These are phyloP conservation scores for Fragilaria crotonensis DNA, from an alignment of 108 stramenopile genomes.

Conservation along the genomic window DNA sequence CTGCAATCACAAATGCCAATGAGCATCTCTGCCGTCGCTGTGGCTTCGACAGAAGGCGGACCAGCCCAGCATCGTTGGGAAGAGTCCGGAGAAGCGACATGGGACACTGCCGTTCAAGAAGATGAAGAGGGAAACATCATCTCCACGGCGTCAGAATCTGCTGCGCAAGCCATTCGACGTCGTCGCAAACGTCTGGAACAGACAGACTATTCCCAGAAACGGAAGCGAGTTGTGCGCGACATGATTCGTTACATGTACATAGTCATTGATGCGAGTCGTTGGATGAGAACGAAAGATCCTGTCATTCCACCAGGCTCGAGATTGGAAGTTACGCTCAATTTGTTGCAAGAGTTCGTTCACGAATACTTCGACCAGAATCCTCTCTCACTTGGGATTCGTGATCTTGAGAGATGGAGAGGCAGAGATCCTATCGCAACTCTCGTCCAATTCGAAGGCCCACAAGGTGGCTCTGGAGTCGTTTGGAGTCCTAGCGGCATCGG, in stretches of 20 bases:
- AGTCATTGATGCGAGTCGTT: slow-evolving; percentile 61
- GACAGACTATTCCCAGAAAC: slow-evolving; percentile 58
- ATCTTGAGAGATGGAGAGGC: slow-evolving; percentile 71
- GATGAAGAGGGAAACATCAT: slow-evolving; percentile 77
- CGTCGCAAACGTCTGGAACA: slow-evolving; percentile 65
- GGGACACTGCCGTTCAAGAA: slow-evolving; percentile 74
- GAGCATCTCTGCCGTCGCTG: too few relatives aligned
- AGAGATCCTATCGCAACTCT: slow-evolving; percentile 65
- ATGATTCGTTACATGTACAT: slow-evolving; percentile 83
- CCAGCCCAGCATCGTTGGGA: slow-evolving; percentile 79
- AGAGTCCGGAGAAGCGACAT: slow-evolving; percentile 47
- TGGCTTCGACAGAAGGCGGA: too few relatives aligned
- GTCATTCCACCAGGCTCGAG: slow-evolving; percentile 55
- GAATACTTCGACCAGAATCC: slow-evolving; percentile 87
- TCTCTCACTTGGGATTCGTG: slow-evolving; percentile 65
- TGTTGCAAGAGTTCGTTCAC: slow-evolving; percentile 55
- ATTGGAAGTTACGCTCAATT: slow-evolving; percentile 42
- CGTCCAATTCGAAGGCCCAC: slow-evolving; percentile 53
- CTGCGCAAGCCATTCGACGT: slow-evolving; percentile 55
- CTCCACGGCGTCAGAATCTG: too few relatives aligned
- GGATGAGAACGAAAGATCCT: slow-evolving; percentile 60
- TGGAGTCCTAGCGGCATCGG: slow-evolving; percentile 27
- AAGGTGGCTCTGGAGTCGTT: slow-evolving; percentile 53
- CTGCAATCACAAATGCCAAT: too few relatives aligned
- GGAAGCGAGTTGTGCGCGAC: slow-evolving; percentile 67